phyloP scores from a whole-genome alignment of 2,329 filamentous ascomycete species.

The Scytalidium lignicola region DNA sequence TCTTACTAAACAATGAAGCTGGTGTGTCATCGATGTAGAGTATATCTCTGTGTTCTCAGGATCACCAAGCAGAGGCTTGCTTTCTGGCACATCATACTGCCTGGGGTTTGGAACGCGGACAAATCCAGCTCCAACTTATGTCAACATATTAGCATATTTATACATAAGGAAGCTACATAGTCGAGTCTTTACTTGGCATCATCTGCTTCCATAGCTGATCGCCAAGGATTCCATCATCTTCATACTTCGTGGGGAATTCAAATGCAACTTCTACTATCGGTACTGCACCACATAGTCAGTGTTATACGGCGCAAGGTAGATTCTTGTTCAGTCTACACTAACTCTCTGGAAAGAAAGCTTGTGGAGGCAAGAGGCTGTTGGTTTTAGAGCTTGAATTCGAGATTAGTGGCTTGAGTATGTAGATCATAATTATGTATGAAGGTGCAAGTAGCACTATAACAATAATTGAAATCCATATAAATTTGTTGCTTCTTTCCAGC shows the following conservation, averaged over 20 bases:
- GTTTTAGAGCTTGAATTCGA: background rate
- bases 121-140: constrained; percentile 22
- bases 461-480: background rate
- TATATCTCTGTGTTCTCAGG: constrained; percentile 21
- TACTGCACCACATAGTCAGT: constrained; percentile 9
- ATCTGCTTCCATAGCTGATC: constrained; percentile 23
- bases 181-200: constrained; percentile 19
- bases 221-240: constrained; percentile 13
- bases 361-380: constrained; percentile 6
- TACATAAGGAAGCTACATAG: background rate
- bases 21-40: constrained; percentile 23
- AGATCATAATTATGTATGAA: background rate
- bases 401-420: background rate
- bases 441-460: background rate
- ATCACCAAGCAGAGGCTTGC: constrained; percentile 18
- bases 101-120: constrained; percentile 21
- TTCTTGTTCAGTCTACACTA: background rate
- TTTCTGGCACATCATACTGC: constrained; percentile 22
- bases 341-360: constrained; percentile 15
- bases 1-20: constrained; percentile 23
- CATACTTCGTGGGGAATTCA: constrained; percentile 20
- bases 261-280: constrained; percentile 19
- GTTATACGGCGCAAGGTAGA: background rate
- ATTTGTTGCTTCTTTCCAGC: background rate
- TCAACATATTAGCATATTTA: constrained; percentile 1